Base-by-base conservation (phyloP, 352 stramenopile genomes). In the Globisporangium splendens region DNA sequence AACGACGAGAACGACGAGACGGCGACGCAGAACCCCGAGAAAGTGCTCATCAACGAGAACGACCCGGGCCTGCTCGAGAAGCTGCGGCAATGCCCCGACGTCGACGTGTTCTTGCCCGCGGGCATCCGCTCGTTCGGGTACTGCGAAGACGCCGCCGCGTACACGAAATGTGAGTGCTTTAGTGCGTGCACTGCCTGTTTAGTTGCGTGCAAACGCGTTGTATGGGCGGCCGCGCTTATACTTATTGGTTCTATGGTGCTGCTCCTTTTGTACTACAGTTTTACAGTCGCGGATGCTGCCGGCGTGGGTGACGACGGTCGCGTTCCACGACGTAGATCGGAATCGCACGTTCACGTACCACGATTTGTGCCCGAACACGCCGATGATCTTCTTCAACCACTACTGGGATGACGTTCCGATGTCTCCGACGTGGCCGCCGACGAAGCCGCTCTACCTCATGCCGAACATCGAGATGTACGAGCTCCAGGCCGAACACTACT, bases 91-190 rank as follows among this genome's bases (percentile, higher is more conserved):
- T 89, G 80, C 51, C 63, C 75, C 0, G 77, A 86, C 56, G 61
- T 90, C n/a, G 80, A 89, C 42, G 70, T 91, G 46, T 91, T 81
- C 66, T 54, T 85, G 22, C 76, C 80, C 0, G 7, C 46, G 8
- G 68, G 63, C n/a, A 61, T 88, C 15, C 73, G 78, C 14, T 66
- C 59, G 18, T 70, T 83, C 43, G 78, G 80, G 28, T 91, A 91
- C 65, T 91, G 80, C 61, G 80, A 91, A 50, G 80, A 91, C 52
- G 72, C 69, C 7, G 66, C 73, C 24, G 80, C 70, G 6, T 91
- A 89, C 59, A 68, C 77, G 8, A 86, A 88, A 50, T 86, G 75
- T 88, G 39, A 44, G 39, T 44, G 66, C 15, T 70, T 60, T 1
- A 53, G 17, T 41, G 18, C 18, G 4, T 59, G 33, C 12, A 6